Percentiles rank a stretch among this genome's conserved stretches.
Conservation (phyloP, 805 yeast species). For the Blastobotrys robertii region DNA sequence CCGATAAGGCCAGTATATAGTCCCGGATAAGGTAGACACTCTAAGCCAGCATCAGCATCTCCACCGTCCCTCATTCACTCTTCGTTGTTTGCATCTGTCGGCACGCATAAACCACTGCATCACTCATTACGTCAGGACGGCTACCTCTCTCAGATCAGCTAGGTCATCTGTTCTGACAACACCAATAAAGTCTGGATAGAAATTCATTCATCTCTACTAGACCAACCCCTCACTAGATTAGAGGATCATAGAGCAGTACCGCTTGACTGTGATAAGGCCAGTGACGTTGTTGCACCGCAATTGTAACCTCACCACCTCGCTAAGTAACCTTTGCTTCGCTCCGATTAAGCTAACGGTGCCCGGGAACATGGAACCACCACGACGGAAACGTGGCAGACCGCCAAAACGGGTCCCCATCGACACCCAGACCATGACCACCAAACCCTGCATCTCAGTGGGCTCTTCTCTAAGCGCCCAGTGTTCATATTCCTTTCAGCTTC, state of each 20-base stretch:
- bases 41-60: too few species aligned
- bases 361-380: conserved; percentile 1
- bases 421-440: conserved; percentile 14
- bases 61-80: too few species aligned
- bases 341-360: too few species aligned
- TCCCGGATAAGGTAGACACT: too few species aligned
- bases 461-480: conserved; percentile 4
- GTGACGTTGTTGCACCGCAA: too few species aligned
- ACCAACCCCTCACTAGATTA: not conserved
- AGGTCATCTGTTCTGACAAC: too few species aligned
- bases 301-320: not conserved
- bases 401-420: conserved; percentile 17
- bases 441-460: conserved; percentile 11
- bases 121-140: too few species aligned
- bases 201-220: not conserved
- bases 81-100: too few species aligned
- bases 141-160: too few species aligned
- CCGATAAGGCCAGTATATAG: too few species aligned
- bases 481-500: conserved; percentile 6
- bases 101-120: too few species aligned
- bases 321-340: too few species aligned
- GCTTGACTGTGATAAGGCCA: not conserved
- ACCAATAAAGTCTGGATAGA: not conserved
- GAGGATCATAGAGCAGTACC: not conserved
- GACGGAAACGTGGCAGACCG: conserved; percentile 16